Conservation (phyloP, 352 stramenopile species). For the Phytophthora hybrid region DNA sequence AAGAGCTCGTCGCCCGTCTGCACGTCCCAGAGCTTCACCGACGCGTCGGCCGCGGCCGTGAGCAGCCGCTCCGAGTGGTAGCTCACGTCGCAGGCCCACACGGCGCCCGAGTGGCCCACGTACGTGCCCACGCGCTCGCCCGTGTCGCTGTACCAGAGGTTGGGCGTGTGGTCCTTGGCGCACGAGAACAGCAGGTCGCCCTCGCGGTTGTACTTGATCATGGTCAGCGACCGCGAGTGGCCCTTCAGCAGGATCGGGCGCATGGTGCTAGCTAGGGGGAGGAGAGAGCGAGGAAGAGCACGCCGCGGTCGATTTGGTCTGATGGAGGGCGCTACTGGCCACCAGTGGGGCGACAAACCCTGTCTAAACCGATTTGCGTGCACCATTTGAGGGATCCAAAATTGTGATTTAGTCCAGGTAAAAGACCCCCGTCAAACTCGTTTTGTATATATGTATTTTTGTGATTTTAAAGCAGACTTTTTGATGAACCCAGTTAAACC, state of each 20-base stretch:
- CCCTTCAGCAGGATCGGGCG: constrained; percentile 99
- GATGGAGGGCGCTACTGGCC: constrained; percentile 8
- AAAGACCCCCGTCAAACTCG: no score
- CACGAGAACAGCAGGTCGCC: constrained; percentile 98
- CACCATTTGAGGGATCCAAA: no score
- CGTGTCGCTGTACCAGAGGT: constrained; percentile 97
- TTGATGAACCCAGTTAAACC: no score
- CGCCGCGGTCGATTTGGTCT: constrained; percentile 4
- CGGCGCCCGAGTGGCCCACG: constrained; percentile 96
- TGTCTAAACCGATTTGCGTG: no score
- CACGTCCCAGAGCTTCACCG: constrained; percentile 93
- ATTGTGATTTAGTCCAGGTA: no score
- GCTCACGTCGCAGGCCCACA: constrained; percentile 97
- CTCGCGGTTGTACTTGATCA: constrained; percentile 99
- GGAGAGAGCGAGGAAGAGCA: not conserved
- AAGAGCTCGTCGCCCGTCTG: constrained; percentile 91
- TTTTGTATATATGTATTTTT: no score
- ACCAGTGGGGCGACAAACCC: no score
- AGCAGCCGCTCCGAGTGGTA: constrained; percentile 94
- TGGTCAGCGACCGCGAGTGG: constrained; percentile 98
- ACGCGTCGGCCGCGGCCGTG: constrained; percentile 96
- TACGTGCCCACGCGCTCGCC: constrained; percentile 97
- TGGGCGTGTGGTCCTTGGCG: constrained; percentile 96
- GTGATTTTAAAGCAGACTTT: no score
- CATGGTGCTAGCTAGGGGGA: constrained; percentile 50